Conservation (phyloP, 202 grass and related monocot species). For the Elaeis oleifera region DNA sequence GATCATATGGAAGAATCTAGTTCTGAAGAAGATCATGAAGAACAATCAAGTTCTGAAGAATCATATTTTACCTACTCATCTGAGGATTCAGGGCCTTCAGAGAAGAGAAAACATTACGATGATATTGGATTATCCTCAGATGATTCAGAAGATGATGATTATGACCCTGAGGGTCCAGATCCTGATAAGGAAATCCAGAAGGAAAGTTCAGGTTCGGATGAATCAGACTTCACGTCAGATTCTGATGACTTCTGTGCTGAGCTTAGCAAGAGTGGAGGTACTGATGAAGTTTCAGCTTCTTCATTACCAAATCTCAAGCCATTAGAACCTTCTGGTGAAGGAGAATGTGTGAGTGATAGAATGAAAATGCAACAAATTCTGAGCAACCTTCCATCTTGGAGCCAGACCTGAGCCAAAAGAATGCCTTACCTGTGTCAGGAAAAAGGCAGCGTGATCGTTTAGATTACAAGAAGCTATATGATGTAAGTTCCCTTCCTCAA, state of each 20-base stretch:
- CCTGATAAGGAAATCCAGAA: slow-evolving; percentile 46
- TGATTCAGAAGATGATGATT: slow-evolving; percentile 96
- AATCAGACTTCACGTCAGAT: slow-evolving; percentile 88
- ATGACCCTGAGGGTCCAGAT: slow-evolving; percentile 50
- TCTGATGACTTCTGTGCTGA: slow-evolving; percentile 89
- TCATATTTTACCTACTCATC: slow-evolving; percentile 49
- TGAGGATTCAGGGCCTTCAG: slow-evolving; percentile 33
- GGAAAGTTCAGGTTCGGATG: slow-evolving; percentile 39
- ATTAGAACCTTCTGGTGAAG: slow-evolving; percentile 5
- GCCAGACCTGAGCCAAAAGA: slow-evolving; percentile 33
- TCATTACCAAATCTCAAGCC: slow-evolving; percentile 25
- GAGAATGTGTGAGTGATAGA: not conserved
- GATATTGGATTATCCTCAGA: slow-evolving; percentile 69
- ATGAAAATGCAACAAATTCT: slow-evolving; percentile 1
- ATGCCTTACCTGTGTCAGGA: slow-evolving; percentile 32
- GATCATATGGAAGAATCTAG: slow-evolving; percentile 34
- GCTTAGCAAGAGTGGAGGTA: slow-evolving; percentile 49
- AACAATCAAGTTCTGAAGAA: slow-evolving; percentile 8
- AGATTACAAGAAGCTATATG: slow-evolving; percentile 83
- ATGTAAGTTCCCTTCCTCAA: slow-evolving; percentile 39
- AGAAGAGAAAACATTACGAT: slow-evolving; percentile 37
- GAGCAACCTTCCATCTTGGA: slow-evolving; percentile 19
- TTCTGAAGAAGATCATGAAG: slow-evolving; percentile 30
- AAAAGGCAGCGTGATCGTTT: slow-evolving; percentile 57
- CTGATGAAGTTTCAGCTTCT: slow-evolving; percentile 27